Percentiles rank a stretch among this genome's conserved stretches.
phyloP scores from a whole-genome alignment of 2,329 filamentous ascomycete genomes.

The Fusarium torreyae region DNA sequence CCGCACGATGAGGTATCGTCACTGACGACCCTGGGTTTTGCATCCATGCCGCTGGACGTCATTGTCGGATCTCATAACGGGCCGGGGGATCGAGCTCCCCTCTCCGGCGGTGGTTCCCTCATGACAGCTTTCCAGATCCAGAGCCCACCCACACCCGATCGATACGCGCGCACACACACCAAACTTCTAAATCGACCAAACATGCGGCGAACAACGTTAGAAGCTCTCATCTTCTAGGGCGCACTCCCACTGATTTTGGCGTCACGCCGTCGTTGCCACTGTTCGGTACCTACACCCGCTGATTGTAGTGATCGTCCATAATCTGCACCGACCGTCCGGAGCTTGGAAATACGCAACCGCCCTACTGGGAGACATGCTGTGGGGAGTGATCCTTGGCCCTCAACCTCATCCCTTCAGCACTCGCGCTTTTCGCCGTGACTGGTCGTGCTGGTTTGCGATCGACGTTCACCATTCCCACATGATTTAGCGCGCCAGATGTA shows the following conservation, averaged over 20 bases:
- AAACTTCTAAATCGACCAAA: constrained; percentile 37
- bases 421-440: constrained; percentile 18
- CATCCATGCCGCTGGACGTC: constrained; percentile 38
- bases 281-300: constrained; percentile 7
- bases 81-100: constrained; percentile 39
- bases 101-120: constrained; percentile 39
- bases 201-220: constrained; percentile 27
- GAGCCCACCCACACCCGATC: constrained; percentile 44
- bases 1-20: constrained; percentile 23
- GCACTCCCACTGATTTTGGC: constrained; percentile 27
- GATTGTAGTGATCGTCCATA: constrained; percentile 27
- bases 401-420: constrained; percentile 19
- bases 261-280: constrained; percentile 22
- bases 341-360: constrained; percentile 23
- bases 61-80: constrained; percentile 42
- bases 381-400: constrained; percentile 7
- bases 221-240: constrained; percentile 23
- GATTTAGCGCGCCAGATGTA: constrained; percentile 21
- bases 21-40: constrained; percentile 25
- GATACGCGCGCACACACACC: constrained; percentile 38
- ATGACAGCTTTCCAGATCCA: constrained; percentile 46
- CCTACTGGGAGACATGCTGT: constrained; percentile 26
- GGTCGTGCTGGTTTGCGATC: constrained; percentile 29
- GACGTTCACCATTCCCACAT: constrained; percentile 27
- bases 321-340: constrained; percentile 31